Evolutionary conservation across 371 early-diverging fungal species (phyloP), one percentile per base, ranked within the genome.

Genomic region (Mortierella sp.): DNA sequence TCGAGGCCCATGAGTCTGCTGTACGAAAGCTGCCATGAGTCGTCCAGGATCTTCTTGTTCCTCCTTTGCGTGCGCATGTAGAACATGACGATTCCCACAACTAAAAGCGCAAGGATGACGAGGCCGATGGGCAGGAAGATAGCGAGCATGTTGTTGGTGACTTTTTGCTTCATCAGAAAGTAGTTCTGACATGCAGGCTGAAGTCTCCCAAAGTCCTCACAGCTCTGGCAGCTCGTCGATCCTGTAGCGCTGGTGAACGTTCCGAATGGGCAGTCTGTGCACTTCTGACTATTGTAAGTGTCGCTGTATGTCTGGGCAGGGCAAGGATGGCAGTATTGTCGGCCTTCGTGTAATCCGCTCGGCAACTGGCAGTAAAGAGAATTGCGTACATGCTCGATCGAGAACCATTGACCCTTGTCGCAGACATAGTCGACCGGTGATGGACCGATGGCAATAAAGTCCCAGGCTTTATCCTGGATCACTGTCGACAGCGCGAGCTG

Each of bases 401-500:
- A 31, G 31, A 64, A 71, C 39, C 12, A 27, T n/a, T 71, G 56
- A 3, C 71, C 71, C 24, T 49, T 52, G 41, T 43, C 47, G 44
- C 71, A 71, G 28, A 64, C 64, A 28, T 48, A 64, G 30, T 64
- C 46, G 34, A 71, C 50, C 14, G 32, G 56, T 21, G 64, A n/a
- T 0, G 71, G 58, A 12, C 70, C 70, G 3, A 55, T 64, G 14
- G 50, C 48, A 41, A 64, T 59, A 23, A 50, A 64, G 12, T 50
- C 26, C 71, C 71, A 71, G 14, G 71, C 12, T 1, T 30, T 54
- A 24, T 64, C 60, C 47, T 64, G 71, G n/a, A 60, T 9, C 4
- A 55, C 51, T 6, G 71, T 71, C 28, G 71, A 64, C 24, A 71
- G 50, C 14, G 64, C 71, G 17, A 71, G 71, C 47, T 71, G 50